phyloP scores from a whole-genome alignment of 441 rosid species.

The Corymbia citriodora region DNA sequence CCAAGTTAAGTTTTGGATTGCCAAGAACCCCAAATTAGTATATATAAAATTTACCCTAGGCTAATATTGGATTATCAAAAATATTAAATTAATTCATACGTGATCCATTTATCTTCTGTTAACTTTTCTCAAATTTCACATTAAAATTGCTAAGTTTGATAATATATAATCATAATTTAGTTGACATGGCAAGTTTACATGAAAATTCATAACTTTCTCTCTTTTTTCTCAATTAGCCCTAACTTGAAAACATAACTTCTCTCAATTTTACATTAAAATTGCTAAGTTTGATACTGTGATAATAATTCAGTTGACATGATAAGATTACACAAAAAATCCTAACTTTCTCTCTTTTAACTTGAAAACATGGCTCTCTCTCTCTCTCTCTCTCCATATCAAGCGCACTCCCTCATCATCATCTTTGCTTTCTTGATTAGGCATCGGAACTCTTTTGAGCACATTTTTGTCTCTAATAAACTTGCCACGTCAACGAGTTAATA shows the following conservation, averaged over 20 bases:
- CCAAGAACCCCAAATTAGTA: not conserved
- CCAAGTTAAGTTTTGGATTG: too few species aligned
- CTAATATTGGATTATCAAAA: too few species aligned
- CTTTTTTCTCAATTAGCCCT: not conserved
- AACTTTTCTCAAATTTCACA: too few species aligned
- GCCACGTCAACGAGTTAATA: not conserved
- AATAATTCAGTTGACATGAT: too few species aligned
- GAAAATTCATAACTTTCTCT: not conserved
- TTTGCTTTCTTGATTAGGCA: not conserved
- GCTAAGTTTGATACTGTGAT: accelerated
- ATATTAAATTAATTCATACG: too few species aligned
- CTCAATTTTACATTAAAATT: too few species aligned
- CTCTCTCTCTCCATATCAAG: not conserved
- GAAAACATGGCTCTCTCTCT: not conserved
- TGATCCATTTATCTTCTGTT: too few species aligned
- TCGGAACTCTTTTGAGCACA: accelerated
- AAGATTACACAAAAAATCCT: not conserved
- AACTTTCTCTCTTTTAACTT: not conserved
- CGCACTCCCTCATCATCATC: accelerated
- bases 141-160: accelerated
- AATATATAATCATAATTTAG: accelerated
- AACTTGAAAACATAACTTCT: not conserved
- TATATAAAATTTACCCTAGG: accelerated
- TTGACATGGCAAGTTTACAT: too few species aligned
- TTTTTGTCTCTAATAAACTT: too few species aligned